Evolutionary conservation across 306 rosid species (phyloP).

Genomic region (Quercus robur): DNA sequence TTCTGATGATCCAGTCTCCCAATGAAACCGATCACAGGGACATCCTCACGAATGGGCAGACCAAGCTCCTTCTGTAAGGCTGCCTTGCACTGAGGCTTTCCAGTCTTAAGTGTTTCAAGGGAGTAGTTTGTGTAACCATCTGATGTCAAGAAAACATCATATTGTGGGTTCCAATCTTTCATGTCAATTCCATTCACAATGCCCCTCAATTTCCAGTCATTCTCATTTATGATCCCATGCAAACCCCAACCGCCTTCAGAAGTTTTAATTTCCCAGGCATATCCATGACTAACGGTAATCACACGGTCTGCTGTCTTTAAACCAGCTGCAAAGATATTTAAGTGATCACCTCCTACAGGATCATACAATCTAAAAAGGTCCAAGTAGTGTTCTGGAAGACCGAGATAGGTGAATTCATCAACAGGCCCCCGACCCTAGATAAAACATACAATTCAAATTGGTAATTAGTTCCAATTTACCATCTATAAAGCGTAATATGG

Average conservation of each 20-base stretch:
- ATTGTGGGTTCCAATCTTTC: constrained; percentile 78
- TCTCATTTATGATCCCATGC: constrained; percentile 72
- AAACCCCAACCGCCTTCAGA: constrained; percentile 95
- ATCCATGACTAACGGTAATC: constrained; percentile 94
- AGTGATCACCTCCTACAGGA: constrained; percentile 94
- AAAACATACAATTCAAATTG: background rate
- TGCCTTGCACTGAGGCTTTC: constrained; percentile 80
- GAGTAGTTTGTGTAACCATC: constrained; percentile 90
- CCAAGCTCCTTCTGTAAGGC: constrained; percentile 92
- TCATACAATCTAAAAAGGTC: constrained; percentile 71
- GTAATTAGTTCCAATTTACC: constrained; percentile 13
- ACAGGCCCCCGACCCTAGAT: constrained; percentile 92
- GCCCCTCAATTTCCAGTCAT: constrained; percentile 83
- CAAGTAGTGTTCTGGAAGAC: constrained; percentile 67
- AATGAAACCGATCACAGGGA: constrained; percentile 68
- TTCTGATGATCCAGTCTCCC: constrained; percentile 91
- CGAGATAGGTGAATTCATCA: constrained; percentile 54
- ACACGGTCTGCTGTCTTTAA: constrained; percentile 82
- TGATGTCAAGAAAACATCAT: constrained; percentile 61
- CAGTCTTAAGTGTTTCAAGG: constrained; percentile 58
- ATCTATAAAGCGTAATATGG: background rate
- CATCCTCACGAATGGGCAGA: constrained; percentile 69
- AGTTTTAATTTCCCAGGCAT: constrained; percentile 87
- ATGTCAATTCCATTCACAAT: constrained; percentile 91
- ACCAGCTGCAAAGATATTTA: constrained; percentile 95